Evolutionary conservation across 805 yeast species (phyloP).

Genomic region (baker's yeast (Saccharomyces cerevisiae)): DNA sequence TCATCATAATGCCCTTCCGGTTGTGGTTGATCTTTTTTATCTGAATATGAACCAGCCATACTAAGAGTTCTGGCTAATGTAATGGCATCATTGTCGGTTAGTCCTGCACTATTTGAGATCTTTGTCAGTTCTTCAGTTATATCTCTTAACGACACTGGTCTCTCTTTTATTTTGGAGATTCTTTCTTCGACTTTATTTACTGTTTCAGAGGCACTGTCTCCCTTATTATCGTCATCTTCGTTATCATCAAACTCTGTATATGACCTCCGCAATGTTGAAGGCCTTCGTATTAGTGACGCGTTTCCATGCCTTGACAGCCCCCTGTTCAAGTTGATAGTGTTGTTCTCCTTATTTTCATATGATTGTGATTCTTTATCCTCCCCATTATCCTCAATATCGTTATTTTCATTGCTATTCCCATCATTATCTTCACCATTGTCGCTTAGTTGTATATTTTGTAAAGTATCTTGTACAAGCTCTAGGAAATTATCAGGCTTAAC

Average conservation of each 20-base stretch:
- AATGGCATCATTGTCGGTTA: conserved; percentile 70
- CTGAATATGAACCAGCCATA: conserved; percentile 49
- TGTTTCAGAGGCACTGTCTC: conserved; percentile 23
- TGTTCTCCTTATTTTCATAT: conserved; percentile 9
- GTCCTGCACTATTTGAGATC: conserved; percentile 64
- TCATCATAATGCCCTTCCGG: neutral
- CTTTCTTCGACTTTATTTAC: neutral
- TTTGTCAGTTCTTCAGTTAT: conserved; percentile 65
- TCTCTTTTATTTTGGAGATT: neutral
- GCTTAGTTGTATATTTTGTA: conserved; percentile 23
- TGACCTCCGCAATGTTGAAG: conserved; percentile 25
- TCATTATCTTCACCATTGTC: conserved; percentile 12
- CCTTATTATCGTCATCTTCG: conserved; percentile 24
- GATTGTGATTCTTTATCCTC: neutral
- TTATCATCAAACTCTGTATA: conserved; percentile 25
- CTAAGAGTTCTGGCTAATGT: conserved; percentile 74
- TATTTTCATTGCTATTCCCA: conserved; percentile 15
- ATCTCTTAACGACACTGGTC: conserved; percentile 52
- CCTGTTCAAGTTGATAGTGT: neutral
- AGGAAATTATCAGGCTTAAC: conserved; percentile 81
- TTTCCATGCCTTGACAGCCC: conserved; percentile 2
- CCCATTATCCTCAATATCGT: conserved; percentile 15
- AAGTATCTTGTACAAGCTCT: conserved; percentile 46
- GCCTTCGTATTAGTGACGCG: conserved; percentile 23
- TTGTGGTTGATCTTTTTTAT: neutral